Conservation (phyloP, 495 filamentous ascomycete species). For the Collariella sp. region DNA sequence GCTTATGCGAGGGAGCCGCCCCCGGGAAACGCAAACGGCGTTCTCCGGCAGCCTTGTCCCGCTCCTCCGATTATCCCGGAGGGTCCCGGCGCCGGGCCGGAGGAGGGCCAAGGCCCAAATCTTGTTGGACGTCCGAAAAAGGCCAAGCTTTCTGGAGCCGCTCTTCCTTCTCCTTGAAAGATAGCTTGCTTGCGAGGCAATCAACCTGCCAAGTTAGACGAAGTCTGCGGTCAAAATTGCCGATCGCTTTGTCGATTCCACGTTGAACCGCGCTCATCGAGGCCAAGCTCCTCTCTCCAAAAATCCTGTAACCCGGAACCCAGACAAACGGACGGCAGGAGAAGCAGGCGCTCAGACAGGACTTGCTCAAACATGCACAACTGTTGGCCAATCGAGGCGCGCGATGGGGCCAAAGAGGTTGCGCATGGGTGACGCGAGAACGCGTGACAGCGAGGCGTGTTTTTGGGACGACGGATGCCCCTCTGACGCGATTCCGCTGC, state of each 20-base stretch:
- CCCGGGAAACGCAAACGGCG: neutral
- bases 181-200: too few relatives aligned
- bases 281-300: neutral
- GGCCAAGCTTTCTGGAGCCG: neutral
- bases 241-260: too few relatives aligned
- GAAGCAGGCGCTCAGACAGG: neutral
- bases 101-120: neutral
- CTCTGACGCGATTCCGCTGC: slow-evolving; percentile 18
- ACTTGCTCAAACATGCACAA: slow-evolving; percentile 5
- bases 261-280: neutral
- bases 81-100: neutral
- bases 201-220: too few relatives aligned
- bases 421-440: slow-evolving; percentile 13
- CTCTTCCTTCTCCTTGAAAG: too few relatives aligned
- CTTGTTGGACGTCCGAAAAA: neutral
- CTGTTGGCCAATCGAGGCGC: slow-evolving; percentile 16
- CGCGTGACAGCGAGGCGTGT: slow-evolving; percentile 14
- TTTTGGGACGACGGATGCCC: neutral
- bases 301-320: neutral
- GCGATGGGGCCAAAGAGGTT: neutral
- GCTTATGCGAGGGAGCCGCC: neutral
- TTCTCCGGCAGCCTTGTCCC: neutral
- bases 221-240: too few relatives aligned
- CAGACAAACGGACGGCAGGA: neutral
- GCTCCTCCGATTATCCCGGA: neutral